Evolutionary conservation across 2,329 filamentous ascomycete species (phyloP).

Genomic region (Ascochyta clinopodiicola): DNA sequence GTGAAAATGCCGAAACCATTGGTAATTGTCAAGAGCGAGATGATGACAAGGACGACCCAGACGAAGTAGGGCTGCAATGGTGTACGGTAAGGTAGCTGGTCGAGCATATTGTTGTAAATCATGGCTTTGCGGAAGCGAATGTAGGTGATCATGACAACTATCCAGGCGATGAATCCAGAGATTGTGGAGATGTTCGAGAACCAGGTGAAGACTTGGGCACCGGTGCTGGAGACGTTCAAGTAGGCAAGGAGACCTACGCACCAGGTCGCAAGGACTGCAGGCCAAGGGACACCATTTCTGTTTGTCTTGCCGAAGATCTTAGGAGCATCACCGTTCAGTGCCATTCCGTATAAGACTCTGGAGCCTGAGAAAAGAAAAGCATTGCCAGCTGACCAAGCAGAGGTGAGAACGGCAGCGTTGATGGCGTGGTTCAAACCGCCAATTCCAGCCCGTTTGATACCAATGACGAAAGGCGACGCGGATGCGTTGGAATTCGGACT

Average conservation of each 20-base stretch:
- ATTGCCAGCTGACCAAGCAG: slow-evolving; percentile 74
- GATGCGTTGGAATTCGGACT: slow-evolving; percentile 41
- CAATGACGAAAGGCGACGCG: slow-evolving; percentile 64
- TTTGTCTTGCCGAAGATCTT: slow-evolving; percentile 57
- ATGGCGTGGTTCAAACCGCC: slow-evolving; percentile 72
- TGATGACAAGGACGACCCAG: slow-evolving; percentile 63
- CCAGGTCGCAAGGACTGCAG: slow-evolving; percentile 48
- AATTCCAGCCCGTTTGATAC: slow-evolving; percentile 71
- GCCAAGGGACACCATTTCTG: slow-evolving; percentile 52
- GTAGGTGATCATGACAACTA: slow-evolving; percentile 63
- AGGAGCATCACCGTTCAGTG: slow-evolving; percentile 60
- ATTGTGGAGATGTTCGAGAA: slow-evolving; percentile 73
- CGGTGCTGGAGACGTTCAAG: slow-evolving; percentile 56
- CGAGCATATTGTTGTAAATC: slow-evolving; percentile 61
- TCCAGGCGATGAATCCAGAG: slow-evolving; percentile 63
- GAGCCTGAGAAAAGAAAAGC: slow-evolving; percentile 66
- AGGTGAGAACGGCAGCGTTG: slow-evolving; percentile 77
- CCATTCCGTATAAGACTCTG: slow-evolving; percentile 58
- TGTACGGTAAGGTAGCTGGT: slow-evolving; percentile 59
- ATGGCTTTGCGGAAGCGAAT: slow-evolving; percentile 62
- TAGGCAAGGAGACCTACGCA: slow-evolving; percentile 56
- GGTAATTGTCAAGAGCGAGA: slow-evolving; percentile 41
- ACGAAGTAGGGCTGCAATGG: slow-evolving; percentile 62
- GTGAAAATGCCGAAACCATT: slow-evolving; percentile 62
- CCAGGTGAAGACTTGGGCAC: slow-evolving; percentile 66